These are phyloP conservation scores for Candolleomyces aberdarensis DNA, from an alignment of 768 basidiomycete genomes.

Conservation along the genomic window DNA sequence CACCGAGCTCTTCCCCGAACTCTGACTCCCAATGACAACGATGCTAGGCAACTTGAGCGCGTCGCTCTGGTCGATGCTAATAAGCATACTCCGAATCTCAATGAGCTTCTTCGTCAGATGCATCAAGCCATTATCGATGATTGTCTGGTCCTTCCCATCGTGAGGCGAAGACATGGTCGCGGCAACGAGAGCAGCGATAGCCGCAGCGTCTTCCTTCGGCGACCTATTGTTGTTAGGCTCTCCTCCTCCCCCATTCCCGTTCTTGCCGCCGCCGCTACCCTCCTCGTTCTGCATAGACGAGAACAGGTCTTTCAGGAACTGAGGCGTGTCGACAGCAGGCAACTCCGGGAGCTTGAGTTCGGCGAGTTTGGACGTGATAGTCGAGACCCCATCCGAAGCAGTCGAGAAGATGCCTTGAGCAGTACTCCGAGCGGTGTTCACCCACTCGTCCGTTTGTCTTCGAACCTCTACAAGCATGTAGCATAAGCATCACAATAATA, in stretches of 20 bases:
- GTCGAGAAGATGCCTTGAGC: slow-evolving; percentile 70
- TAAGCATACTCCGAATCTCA: slow-evolving; percentile 91
- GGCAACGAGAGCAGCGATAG: slow-evolving; percentile 72
- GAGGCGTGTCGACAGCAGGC: slow-evolving; percentile 50
- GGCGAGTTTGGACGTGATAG: slow-evolving; percentile 56
- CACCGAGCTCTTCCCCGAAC: slow-evolving; percentile 97
- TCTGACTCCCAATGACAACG: slow-evolving; percentile 97
- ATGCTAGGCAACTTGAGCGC: slow-evolving; percentile 94
- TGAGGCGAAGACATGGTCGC: slow-evolving; percentile 77
- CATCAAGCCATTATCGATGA: slow-evolving; percentile 81
- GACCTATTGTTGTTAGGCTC: slow-evolving; percentile 42
- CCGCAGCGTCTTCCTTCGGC: slow-evolving; percentile 52
- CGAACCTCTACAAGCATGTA: slow-evolving; percentile 54
- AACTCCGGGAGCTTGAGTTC: slow-evolving; percentile 60
- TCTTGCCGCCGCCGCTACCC: slow-evolving; percentile 24
- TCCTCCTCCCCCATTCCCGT: slow-evolving; percentile 20
- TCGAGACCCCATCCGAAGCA: slow-evolving; percentile 66
- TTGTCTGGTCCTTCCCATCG: slow-evolving; percentile 46
- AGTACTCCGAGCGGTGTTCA: slow-evolving; percentile 61
- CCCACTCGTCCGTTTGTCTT: slow-evolving; percentile 65
- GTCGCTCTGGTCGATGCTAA: slow-evolving; percentile 95
- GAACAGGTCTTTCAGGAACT: slow-evolving; percentile 71
- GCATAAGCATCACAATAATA: neutral
- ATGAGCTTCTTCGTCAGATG: slow-evolving; percentile 93
- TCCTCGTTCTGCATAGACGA: slow-evolving; percentile 30